phyloP scores from a whole-genome alignment of 2,329 filamentous ascomycete species.

The Atkinsonella hypoxylon region DNA sequence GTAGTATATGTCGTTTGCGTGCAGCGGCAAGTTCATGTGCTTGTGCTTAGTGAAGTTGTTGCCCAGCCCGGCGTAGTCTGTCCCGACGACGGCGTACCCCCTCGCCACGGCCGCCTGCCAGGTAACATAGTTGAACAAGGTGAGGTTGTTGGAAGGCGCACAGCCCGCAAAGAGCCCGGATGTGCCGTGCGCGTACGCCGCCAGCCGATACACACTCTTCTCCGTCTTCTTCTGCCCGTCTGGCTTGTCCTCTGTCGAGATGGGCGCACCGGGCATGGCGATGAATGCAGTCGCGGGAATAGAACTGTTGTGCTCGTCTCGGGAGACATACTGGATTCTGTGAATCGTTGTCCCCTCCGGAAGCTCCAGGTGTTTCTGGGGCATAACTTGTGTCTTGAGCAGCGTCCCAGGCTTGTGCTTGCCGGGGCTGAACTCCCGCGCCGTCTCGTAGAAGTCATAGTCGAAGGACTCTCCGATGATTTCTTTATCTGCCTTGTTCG shows the following conservation, averaged over 20 bases:
- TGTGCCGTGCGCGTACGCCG: slow-evolving; percentile 11
- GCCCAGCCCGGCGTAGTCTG: slow-evolving; percentile 12
- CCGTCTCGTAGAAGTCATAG: slow-evolving; percentile 5
- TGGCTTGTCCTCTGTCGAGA: no score
- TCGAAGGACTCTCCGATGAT: neutral
- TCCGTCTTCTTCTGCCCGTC: neutral
- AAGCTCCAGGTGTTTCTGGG: neutral
- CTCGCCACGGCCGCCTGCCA: slow-evolving; percentile 7
- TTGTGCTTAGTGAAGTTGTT: slow-evolving; percentile 11
- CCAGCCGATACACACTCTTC: slow-evolving; percentile 1
- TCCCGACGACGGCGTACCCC: slow-evolving; percentile 11
- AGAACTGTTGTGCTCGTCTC: neutral
- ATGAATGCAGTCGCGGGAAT: slow-evolving; percentile 8
- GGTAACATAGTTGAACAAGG: slow-evolving; percentile 8
- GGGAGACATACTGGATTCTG: slow-evolving; percentile 3
- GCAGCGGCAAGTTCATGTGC: slow-evolving; percentile 6
- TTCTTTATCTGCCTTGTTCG: neutral
- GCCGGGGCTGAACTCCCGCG: neutral
- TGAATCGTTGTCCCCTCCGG: neutral
- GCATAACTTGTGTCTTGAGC: neutral
- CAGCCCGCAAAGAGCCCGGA: slow-evolving; percentile 8
- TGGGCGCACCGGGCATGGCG: slow-evolving; percentile 5
- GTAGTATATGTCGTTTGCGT: slow-evolving; percentile 10
- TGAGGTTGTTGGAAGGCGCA: slow-evolving; percentile 9
- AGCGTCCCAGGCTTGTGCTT: slow-evolving; percentile 2